phyloP scores from a whole-genome alignment of 352 stramenopile species.

The Phytophthora pini region DNA sequence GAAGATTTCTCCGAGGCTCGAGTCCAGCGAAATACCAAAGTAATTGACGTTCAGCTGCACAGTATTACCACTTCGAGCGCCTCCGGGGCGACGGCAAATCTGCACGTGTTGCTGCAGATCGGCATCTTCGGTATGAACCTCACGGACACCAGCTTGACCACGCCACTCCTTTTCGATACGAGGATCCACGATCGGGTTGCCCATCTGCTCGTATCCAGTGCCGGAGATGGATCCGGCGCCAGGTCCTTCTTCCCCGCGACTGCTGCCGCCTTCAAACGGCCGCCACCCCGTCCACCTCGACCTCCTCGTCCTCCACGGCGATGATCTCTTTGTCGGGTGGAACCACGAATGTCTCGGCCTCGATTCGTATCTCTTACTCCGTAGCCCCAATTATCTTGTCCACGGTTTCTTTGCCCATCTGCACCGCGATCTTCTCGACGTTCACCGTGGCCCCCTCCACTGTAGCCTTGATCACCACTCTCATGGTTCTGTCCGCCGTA shows the following conservation, averaged over 20 bases:
- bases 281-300: constrained; percentile 19
- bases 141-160: constrained; percentile 32
- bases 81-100: constrained; percentile 51
- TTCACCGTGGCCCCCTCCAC: constrained; percentile 5
- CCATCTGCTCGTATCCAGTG: constrained; percentile 58
- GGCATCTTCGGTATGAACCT: constrained; percentile 37
- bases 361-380: constrained; percentile 23
- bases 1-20: constrained; percentile 50
- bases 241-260: constrained; percentile 36
- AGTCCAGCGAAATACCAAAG: constrained; percentile 60
- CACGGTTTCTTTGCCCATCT: constrained; percentile 2
- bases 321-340: constrained; percentile 14
- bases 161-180: constrained; percentile 52
- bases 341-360: constrained; percentile 33
- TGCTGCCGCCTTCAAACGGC: constrained; percentile 22
- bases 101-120: constrained; percentile 41
- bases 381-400: constrained; percentile 25
- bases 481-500: constrained; percentile 9
- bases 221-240: constrained; percentile 43
- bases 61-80: constrained; percentile 37
- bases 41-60: constrained; percentile 61
- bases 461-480: constrained; percentile 12
- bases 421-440: constrained; percentile 5
- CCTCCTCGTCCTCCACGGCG: constrained; percentile 4
- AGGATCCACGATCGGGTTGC: constrained; percentile 50